phyloP scores from a whole-genome alignment of 495 filamentous ascomycete species.

The Penicillium argentinense region DNA sequence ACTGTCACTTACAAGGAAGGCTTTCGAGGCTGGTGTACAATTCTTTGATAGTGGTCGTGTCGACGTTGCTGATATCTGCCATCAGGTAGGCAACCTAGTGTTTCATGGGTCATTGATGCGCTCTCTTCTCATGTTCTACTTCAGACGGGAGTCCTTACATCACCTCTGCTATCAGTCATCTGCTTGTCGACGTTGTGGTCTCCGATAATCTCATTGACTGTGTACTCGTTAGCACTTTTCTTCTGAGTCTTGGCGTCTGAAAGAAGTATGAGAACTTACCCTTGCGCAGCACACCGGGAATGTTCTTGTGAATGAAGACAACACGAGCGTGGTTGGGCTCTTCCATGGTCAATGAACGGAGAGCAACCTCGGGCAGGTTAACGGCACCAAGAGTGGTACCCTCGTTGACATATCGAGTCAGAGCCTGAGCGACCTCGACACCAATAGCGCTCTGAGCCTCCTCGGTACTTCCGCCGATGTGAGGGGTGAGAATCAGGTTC shows the following conservation, averaged over 20 bases:
- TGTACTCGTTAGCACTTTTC: too few species aligned
- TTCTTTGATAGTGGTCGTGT: conserved; percentile 75
- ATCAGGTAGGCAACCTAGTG: conserved; percentile 93
- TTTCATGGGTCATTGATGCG: conserved; percentile 23
- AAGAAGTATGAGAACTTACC: conserved; percentile 42
- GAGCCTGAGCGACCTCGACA: conserved; percentile 81
- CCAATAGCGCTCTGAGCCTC: conserved; percentile 97
- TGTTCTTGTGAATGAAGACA: conserved; percentile 93
- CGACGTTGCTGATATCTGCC: conserved; percentile 92
- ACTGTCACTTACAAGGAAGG: conserved; percentile 67
- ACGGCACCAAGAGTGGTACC: conserved; percentile 87
- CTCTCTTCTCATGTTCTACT: background rate
- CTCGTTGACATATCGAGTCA: conserved; percentile 91
- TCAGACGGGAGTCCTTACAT: conserved; percentile 52
- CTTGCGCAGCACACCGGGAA: conserved; percentile 89
- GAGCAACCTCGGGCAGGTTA: conserved; percentile 90
- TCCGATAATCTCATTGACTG: conserved; percentile 88
- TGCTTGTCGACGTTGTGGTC: conserved; percentile 99
- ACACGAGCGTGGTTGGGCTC: conserved; percentile 87
- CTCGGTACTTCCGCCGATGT: conserved; percentile 97
- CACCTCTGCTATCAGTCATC: conserved; percentile 91
- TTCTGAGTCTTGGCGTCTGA: too few species aligned
- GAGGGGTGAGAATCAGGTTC: conserved; percentile 93
- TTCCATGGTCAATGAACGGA: conserved; percentile 83
- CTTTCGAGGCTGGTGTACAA: conserved; percentile 79